Percentiles rank a stretch among this genome's conserved stretches.
These are phyloP conservation scores for Podospora australis DNA, from an alignment of 495 filamentous ascomycete species.

Conservation along the genomic window DNA sequence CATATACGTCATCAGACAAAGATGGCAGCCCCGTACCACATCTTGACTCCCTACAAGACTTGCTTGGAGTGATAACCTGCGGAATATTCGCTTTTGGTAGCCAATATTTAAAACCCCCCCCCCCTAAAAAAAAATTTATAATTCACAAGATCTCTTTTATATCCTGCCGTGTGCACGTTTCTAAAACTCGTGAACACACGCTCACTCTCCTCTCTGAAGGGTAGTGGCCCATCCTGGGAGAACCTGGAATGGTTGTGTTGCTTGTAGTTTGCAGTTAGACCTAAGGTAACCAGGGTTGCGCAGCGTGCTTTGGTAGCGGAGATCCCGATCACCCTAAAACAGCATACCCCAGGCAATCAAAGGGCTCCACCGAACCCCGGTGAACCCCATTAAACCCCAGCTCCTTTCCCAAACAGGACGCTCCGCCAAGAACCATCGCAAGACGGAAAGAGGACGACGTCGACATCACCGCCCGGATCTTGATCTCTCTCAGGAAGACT, in stretches of 20 bases:
- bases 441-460: conserved; percentile 1
- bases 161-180: too few species aligned
- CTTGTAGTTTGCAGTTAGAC: background rate
- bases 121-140: too few species aligned
- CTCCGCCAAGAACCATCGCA: conserved; percentile 2
- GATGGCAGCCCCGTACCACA: too few species aligned
- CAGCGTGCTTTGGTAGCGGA: background rate
- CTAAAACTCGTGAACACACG: too few species aligned
- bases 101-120: too few species aligned
- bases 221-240: background rate
- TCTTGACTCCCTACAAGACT: too few species aligned
- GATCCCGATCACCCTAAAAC: background rate
- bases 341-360: conserved; percentile 1
- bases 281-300: too few species aligned
- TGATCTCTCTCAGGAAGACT: too few species aligned
- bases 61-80: background rate
- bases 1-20: conserved; percentile 3
- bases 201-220: too few species aligned
- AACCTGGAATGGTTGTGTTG: background rate
- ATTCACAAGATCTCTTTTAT: too few species aligned
- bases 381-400: background rate
- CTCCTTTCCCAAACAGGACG: conserved; percentile 2
- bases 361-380: background rate
- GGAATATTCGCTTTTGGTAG: too few species aligned
- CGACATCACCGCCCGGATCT: conserved; percentile 4